These are phyloP conservation scores for Mycena floridula DNA, from an alignment of 768 basidiomycete genomes.

Conservation along the genomic window DNA sequence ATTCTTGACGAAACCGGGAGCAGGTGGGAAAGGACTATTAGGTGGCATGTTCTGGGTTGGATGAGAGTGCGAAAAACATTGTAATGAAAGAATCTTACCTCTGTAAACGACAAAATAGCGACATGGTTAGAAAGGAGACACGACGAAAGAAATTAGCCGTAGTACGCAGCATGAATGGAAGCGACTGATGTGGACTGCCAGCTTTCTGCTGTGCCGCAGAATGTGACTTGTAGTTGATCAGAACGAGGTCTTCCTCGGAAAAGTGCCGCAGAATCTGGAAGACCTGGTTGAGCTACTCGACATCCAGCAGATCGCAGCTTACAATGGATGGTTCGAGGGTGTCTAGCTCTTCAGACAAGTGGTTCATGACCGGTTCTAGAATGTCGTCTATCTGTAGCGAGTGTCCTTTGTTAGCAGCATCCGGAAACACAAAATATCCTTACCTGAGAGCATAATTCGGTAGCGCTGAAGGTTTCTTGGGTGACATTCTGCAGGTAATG, in stretches of 20 bases:
- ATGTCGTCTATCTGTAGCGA: constrained; percentile 6
- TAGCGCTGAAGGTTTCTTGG: background rate
- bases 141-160: background rate
- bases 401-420: constrained; percentile 1
- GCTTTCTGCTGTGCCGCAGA: constrained; percentile 3
- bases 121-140: background rate
- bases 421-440: background rate
- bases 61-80: too few species aligned
- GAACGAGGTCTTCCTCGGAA: constrained; percentile 5
- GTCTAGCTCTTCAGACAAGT: constrained; percentile 7
- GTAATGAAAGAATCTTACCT: background rate
- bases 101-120: too few species aligned
- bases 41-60: constrained; percentile 9
- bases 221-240: constrained; percentile 5
- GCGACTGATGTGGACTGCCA: constrained; percentile 4
- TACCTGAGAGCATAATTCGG: constrained; percentile 1
- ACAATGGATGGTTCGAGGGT: constrained; percentile 3
- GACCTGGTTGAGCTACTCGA: background rate
- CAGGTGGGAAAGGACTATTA: constrained; percentile 7
- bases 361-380: constrained; percentile 4
- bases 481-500: background rate
- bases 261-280: constrained; percentile 6
- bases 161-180: constrained; percentile 9
- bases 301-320: background rate
- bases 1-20: constrained; percentile 7